phyloP scores from a whole-genome alignment of 148 eudicot genomes.

The Cornus controversa region DNA sequence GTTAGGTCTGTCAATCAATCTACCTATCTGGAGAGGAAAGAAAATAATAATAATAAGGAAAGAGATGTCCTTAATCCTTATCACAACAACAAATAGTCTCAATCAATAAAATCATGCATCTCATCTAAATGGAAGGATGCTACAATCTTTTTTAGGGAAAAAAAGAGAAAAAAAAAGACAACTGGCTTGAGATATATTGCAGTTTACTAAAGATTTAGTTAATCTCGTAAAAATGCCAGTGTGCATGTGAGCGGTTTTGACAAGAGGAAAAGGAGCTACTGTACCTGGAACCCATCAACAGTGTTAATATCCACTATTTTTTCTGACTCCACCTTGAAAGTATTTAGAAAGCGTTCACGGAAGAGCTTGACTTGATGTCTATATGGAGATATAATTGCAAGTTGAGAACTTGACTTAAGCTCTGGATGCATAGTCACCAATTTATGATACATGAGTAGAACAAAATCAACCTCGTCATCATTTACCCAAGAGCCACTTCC shows the following conservation, averaged over 20 bases:
- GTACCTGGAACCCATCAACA: constrained; percentile 97
- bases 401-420: constrained; percentile 72
- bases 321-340: constrained; percentile 79
- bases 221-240: not conserved
- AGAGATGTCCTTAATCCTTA: too few species aligned
- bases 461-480: constrained; percentile 90
- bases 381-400: constrained; percentile 92
- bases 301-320: constrained; percentile 90
- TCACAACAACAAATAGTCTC: too few species aligned
- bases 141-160: too few species aligned
- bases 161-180: too few species aligned
- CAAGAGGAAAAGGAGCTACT: not conserved
- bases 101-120: not conserved
- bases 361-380: constrained; percentile 80
- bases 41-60: too few species aligned
- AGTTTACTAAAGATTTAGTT: not conserved
- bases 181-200: too few species aligned
- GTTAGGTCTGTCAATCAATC: too few species aligned
- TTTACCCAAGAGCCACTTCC: constrained; percentile 79
- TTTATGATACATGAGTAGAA: constrained; percentile 68
- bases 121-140: not conserved
- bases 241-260: not conserved
- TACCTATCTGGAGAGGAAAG: too few species aligned
- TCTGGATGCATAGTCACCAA: constrained; percentile 74
- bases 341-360: constrained; percentile 54